phyloP scores from a whole-genome alignment of 1,139 yeast species.

The Candida tropicalis region DNA sequence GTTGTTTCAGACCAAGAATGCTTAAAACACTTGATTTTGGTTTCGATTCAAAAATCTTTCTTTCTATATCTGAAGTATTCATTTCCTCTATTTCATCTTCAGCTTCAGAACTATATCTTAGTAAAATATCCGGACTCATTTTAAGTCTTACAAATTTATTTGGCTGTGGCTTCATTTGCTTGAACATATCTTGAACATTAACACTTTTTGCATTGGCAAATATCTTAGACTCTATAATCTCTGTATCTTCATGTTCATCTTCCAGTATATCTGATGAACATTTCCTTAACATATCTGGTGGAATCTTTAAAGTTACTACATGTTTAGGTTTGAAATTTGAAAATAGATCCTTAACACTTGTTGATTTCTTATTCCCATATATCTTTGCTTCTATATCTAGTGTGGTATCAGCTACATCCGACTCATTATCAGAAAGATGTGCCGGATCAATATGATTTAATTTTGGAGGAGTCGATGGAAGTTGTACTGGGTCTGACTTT shows the following conservation, averaged over 20 bases:
- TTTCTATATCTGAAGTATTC: slow-evolving; percentile 5
- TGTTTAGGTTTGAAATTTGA: slow-evolving; percentile 12
- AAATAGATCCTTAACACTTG: slow-evolving; percentile 26
- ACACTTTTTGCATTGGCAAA: slow-evolving; percentile 8
- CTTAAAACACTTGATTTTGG: slow-evolving; percentile 3
- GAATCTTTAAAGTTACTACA: neutral
- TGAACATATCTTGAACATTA: slow-evolving; percentile 9
- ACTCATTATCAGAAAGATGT: slow-evolving; percentile 2
- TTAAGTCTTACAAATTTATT: slow-evolving; percentile 6
- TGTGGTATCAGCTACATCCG: slow-evolving; percentile 5
- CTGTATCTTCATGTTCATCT: neutral
- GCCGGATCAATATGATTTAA: neutral
- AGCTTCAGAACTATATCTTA: slow-evolving; percentile 1
- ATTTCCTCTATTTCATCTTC: neutral
- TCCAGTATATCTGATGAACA: neutral
- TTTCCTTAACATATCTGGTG: neutral
- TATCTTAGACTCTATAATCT: slow-evolving; percentile 12
- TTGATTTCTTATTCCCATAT: slow-evolving; percentile 23
- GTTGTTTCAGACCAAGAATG: slow-evolving; percentile 4
- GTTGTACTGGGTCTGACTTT: neutral
- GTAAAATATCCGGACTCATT: slow-evolving; percentile 7
- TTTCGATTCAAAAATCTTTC: neutral
- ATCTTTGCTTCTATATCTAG: slow-evolving; percentile 38
- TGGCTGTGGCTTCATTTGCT: slow-evolving; percentile 4
- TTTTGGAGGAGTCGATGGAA: neutral